phyloP scores from a whole-genome alignment of 768 basidiomycete genomes.

The Mycena haematopus region DNA sequence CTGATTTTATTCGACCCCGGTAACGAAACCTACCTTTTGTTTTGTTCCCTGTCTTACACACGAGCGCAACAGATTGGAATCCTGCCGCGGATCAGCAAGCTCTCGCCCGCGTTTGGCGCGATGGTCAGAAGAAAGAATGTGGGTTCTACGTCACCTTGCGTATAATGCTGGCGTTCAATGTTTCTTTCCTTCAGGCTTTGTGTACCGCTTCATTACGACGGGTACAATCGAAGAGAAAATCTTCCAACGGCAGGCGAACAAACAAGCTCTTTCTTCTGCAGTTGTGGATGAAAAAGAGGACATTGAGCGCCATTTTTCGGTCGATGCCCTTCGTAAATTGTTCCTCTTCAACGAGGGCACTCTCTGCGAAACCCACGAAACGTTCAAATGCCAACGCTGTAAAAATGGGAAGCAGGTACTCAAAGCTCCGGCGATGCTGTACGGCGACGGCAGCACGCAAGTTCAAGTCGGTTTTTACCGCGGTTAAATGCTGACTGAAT shows the following conservation, averaged over 20 bases:
- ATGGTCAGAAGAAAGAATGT: slow-evolving; percentile 99
- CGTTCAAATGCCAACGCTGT: slow-evolving; percentile 95
- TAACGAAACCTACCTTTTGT: slow-evolving; percentile 34
- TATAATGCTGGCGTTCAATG: not conserved
- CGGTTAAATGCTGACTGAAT: not conserved
- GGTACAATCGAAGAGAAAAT: slow-evolving; percentile 99
- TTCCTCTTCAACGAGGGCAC: slow-evolving; percentile 92
- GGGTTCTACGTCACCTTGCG: slow-evolving; percentile 34
- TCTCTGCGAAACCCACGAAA: slow-evolving; percentile 93
- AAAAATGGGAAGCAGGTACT: slow-evolving; percentile 82
- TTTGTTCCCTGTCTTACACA: slow-evolving; percentile 5
- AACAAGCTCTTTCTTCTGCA: slow-evolving; percentile 96
- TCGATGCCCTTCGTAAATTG: slow-evolving; percentile 86
- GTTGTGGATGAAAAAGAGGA: slow-evolving; percentile 98
- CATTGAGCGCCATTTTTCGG: slow-evolving; percentile 92
- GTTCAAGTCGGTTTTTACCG: slow-evolving; percentile 40
- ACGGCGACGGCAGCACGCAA: slow-evolving; percentile 97
- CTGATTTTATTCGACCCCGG: slow-evolving; percentile 96
- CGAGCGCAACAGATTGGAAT: slow-evolving; percentile 83
- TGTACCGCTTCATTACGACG: slow-evolving; percentile 96
- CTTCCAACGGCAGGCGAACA: slow-evolving; percentile 95
- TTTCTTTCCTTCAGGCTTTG: slow-evolving; percentile 69
- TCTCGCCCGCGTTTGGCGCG: slow-evolving; percentile 97
- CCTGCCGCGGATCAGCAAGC: slow-evolving; percentile 99
- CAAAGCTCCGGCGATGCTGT: slow-evolving; percentile 86